Conservation (phyloP, 139 green algal species). For the Spirogloea muscicola region DNA sequence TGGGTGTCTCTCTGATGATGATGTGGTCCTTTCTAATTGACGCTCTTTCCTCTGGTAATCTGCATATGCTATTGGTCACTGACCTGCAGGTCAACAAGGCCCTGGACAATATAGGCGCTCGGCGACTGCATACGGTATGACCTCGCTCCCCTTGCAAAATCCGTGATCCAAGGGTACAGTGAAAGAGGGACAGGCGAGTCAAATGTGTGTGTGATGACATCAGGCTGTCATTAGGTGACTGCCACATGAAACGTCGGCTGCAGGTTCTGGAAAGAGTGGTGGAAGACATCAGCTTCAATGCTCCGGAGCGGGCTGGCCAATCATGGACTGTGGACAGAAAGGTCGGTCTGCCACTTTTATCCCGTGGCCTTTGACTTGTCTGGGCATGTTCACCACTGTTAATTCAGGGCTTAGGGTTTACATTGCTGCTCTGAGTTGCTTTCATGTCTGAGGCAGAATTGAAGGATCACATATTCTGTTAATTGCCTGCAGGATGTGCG, state of each 20-base stretch:
- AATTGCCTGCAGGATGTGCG: constrained; percentile 56
- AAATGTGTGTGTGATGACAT: too few species aligned
- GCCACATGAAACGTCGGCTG: background rate
- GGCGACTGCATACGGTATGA: constrained; percentile 84
- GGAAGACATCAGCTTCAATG: constrained; percentile 85
- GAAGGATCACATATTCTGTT: constrained; percentile 18
- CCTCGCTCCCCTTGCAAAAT: too few species aligned
- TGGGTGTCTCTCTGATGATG: too few species aligned
- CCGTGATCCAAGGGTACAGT: too few species aligned
- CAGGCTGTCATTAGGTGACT: too few species aligned
- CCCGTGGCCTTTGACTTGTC: background rate
- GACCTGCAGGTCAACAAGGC: constrained; percentile 64
- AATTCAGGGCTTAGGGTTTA: background rate
- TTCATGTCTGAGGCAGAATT: background rate
- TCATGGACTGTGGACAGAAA: constrained; percentile 40
- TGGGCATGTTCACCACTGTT: background rate
- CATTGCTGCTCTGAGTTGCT: background rate
- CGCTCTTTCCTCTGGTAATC: too few species aligned
- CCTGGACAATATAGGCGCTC: constrained; percentile 91
- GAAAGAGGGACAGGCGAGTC: too few species aligned
- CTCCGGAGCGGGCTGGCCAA: constrained; percentile 71
- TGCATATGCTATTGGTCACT: too few species aligned
- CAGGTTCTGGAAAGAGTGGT: constrained; percentile 80
- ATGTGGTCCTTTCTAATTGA: too few species aligned
- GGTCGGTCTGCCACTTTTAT: constrained; percentile 14